Evolutionary conservation across 257 asterid species (phyloP).

Genomic region (Thymus mandschuricus): DNA sequence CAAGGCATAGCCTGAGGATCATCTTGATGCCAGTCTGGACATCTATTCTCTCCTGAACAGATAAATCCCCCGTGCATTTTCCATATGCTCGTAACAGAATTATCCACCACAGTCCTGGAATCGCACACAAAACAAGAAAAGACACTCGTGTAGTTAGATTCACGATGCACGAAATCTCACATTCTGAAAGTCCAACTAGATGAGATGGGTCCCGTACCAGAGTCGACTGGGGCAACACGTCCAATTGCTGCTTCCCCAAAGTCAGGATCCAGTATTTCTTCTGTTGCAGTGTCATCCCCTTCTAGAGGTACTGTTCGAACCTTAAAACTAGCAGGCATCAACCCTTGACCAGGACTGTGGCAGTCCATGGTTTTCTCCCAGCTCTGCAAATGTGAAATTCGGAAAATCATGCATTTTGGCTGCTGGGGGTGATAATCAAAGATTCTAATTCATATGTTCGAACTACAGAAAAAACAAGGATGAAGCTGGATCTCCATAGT

Average conservation of each 20-base stretch:
- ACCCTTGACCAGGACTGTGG: constrained; percentile 84
- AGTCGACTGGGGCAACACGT: constrained; percentile 83
- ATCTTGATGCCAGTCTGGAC: constrained; percentile 84
- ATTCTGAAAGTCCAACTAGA: constrained; percentile 19
- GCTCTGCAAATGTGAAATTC: constrained; percentile 46
- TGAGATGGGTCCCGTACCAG: constrained; percentile 45
- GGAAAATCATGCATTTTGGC: neutral
- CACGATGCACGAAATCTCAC: constrained; percentile 9
- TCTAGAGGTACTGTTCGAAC: constrained; percentile 71
- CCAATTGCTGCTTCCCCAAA: constrained; percentile 90
- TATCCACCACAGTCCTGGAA: constrained; percentile 85
- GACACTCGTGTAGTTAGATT: constrained; percentile 11
- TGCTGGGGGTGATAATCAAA: neutral
- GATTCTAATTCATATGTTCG: neutral
- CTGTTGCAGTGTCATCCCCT: constrained; percentile 60
- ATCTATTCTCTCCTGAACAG: constrained; percentile 79
- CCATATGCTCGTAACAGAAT: constrained; percentile 81
- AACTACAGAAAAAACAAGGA: neutral
- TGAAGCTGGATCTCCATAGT: neutral
- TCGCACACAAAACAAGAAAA: neutral
- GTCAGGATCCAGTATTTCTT: constrained; percentile 78
- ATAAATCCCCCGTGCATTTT: constrained; percentile 69
- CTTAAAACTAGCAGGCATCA: constrained; percentile 87
- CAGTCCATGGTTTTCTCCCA: constrained; percentile 90
- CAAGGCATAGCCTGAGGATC: constrained; percentile 74